A percentile compares a stretch with the other conserved stretches of the same genome.
These are phyloP conservation scores for Annulohypoxylon stygium DNA, from an alignment of 495 filamentous ascomycete genomes.

Conservation along the genomic window DNA sequence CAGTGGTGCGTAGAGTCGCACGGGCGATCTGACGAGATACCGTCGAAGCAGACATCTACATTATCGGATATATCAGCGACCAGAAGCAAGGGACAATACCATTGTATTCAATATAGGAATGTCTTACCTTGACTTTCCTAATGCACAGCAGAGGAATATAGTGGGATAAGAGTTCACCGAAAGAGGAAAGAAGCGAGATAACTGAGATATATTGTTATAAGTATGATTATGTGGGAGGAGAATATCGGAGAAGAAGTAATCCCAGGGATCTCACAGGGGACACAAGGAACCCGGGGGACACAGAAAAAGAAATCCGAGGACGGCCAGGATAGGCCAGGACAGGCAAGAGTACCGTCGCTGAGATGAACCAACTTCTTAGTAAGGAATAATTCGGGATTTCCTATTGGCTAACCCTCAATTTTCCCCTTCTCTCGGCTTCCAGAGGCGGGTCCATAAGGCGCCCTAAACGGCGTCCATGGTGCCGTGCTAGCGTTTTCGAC, in stretches of 20 bases:
- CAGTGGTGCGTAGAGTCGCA: conserved; percentile 68
- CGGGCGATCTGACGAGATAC: conserved; percentile 66
- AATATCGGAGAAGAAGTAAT: conserved; percentile 35
- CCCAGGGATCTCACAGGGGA: conserved; percentile 19
- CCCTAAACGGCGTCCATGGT: conserved; percentile 23
- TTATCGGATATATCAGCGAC: conserved; percentile 25
- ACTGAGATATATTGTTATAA: conserved; percentile 20
- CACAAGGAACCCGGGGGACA: no score
- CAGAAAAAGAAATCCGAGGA: conserved; percentile 42
- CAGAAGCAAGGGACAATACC: conserved; percentile 43
- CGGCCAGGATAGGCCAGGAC: conserved; percentile 23
- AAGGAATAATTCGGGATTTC: conserved; percentile 34
- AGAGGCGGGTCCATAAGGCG: conserved; percentile 30
- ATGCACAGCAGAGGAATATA: conserved; percentile 39
- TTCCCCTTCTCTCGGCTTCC: conserved; percentile 43
- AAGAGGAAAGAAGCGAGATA: conserved; percentile 34
- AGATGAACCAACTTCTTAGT: conserved; percentile 36
- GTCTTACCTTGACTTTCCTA: conserved; percentile 44
- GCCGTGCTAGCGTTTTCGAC: conserved; percentile 1
- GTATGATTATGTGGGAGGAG: conserved; percentile 15
- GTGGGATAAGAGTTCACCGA: conserved; percentile 33
- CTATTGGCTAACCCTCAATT: conserved; percentile 29
- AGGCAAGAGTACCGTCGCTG: conserved; percentile 6
- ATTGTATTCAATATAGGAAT: conserved; percentile 30
- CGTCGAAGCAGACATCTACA: conserved; percentile 62